Base-by-base conservation (phyloP, 2,329 filamentous ascomycete species). In the Colletotrichum melonis region DNA sequence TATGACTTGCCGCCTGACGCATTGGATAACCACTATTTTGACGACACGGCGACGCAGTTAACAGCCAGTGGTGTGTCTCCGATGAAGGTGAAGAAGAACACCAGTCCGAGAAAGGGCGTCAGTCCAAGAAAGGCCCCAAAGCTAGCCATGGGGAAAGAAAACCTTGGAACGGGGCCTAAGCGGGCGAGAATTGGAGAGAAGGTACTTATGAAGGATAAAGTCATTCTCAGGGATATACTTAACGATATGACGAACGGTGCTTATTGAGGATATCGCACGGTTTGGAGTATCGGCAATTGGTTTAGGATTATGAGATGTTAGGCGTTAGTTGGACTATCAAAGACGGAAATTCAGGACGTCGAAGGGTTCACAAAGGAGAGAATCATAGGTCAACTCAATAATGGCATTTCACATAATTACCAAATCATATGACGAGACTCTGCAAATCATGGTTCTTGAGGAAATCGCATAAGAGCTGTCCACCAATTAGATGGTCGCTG, bases 191-290 rank as follows among this genome's bases (percentile, higher is more conserved):
- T 91, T 58, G 91, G 91, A 0, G 88, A 88, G 64, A 89, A 88
- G 75, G 86, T 88, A 38, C 83, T 96, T 72, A 81, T 95, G 76
- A 91, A 90, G 72, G 90, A 89, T 46, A 91, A 91, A 78, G 89
- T 91, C 46, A 88, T 97, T 68, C 86, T 95, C 79, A 89, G 90
- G 79, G 93, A 96, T 85, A 91, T 98, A 75, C 86, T 95, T 77
- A 94, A 97, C 82, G 94, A 95, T 76, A 85, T 91, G 83, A 87
- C 83, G 66, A 82, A 85, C 70, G 84, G 84, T 76, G 83, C 80
- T 78, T 85, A 82, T 79, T 83, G 68, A 75, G 19, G 54, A 56
- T 68, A 60, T 55, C 49, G 30, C 42, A 55, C 24, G 12, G 30
- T 12, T 70, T 74, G 71, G 65, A 71, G 70, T 67, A 67, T 42